Evolutionary conservation across 2,329 filamentous ascomycete genomes (phyloP).

Genomic region (Aspergillus piperis): DNA sequence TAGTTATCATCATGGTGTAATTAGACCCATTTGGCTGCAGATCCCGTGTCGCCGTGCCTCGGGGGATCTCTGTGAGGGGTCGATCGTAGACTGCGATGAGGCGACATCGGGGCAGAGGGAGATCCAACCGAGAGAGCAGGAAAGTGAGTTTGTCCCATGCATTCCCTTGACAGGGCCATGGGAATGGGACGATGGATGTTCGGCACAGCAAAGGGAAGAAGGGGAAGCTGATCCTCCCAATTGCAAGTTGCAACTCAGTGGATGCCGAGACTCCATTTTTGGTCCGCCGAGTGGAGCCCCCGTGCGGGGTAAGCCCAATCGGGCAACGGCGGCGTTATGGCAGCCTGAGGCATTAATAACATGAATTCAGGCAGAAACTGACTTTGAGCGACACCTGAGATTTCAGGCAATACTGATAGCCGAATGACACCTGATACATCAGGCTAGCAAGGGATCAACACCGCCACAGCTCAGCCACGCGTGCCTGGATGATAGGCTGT

Average conservation of each 20-base stretch:
- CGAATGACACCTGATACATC: neutral
- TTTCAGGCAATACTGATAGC: neutral
- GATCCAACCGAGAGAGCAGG: neutral
- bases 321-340: neutral
- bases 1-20: neutral
- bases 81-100: neutral
- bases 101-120: neutral
- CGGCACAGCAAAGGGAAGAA: neutral
- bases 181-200: neutral
- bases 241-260: neutral
- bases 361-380: neutral
- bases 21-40: neutral
- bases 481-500: neutral
- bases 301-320: slow-evolving; percentile 25
- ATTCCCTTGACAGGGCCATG: neutral
- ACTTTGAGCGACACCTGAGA: neutral
- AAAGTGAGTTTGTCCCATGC: neutral
- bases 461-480: neutral
- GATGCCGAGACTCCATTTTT: neutral
- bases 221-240: neutral
- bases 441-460: neutral
- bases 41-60: neutral
- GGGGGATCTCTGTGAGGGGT: neutral
- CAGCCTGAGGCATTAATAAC: neutral
- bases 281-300: neutral